Base-by-base conservation (phyloP, 371 early-diverging fungal species). In the Mucor circinelloides region DNA sequence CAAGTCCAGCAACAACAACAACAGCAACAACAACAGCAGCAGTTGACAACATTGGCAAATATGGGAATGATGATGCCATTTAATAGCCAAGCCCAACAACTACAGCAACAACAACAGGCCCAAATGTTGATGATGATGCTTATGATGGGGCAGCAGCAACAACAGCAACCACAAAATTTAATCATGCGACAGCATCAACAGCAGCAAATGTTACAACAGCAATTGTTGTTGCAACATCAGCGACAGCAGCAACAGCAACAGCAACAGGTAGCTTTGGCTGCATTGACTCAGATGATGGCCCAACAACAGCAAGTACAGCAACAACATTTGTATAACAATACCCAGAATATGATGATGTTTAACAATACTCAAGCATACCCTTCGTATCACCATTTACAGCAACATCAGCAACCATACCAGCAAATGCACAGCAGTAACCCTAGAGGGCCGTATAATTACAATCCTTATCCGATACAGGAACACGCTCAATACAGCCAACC, bases 101-200 rank as follows among this genome's bases (percentile, higher is more conserved):
- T 38, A 9, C 58, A 32, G 10, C 31, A 31, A 34, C 34, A 58
- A 13, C 58, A 58, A 36, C 25, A 36, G 21, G 23, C 23, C 13
- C 58, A 36, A 31, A 19, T 64, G 30, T 7, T 54, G 9, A 54
- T 63, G 63, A 54, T 63, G 63, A 27, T 63, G 38, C 21, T 38
- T 21, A 28, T 52, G 36, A 30, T 54, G 38, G 44, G 25, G 30
- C 60, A 42, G 44, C 62, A 46, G 23, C 61, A 58, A 23, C 56
- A 64, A 25, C 59, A 54, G 0, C 62, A 56, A 12, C 44, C 54
- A 27, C 46, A 57, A 3, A 34, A 57, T 6, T 21, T 28, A 7
- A 27, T 42, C 32, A 27, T n/a, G 28, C 67, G 42, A 8, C 60
- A 62, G 52, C 64, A 64, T 9, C 56, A 64, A 12, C 64, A 64